Evolutionary conservation across 352 stramenopile genomes (phyloP), one percentile per base, ranked within the genome.

Genomic region (Globisporangium lucens): DNA sequence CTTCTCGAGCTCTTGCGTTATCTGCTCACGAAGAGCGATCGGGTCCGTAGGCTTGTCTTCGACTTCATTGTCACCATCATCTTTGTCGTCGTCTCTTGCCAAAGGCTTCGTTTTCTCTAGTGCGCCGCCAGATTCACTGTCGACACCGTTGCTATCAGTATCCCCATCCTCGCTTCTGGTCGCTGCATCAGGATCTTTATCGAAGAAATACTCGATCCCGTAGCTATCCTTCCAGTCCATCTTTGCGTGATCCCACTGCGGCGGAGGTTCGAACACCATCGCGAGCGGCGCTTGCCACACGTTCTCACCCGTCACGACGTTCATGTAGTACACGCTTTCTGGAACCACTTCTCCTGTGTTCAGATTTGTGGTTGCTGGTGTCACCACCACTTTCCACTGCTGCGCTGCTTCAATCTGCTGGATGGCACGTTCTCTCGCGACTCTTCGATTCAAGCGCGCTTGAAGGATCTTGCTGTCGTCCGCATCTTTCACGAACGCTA

Each of bases 191-290:
- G 29, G 15, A 30, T 60, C 9, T 36, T 61, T 68, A 0, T 65
- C 27, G 27, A 83, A 85, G 60, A 89, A 89, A 29, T 86, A 65
- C 57, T 86, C 76, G 5, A 91, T 64, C 9, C 70, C 43, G 51
- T 83, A 83, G 58, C 64, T 77, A 1, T 75, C 66, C 43, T 83
- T 80, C 83, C 83, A 91, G 70, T 87, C 82, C 78, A 85, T 87
- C 10, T 70, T 81, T 2, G 9, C 35, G 17, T 64, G 58, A 58
- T 92, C 73, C 85, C 85, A 94, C 7, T 83, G 73, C 0, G 43
- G 22, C 12, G 85, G 85, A 10, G 80, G 70, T 67, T 92, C 76
- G 56, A 84, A 94, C 22, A 74, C 61, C 74, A 92, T 90, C 1
- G 65, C 80, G 1, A 79, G 60, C 1, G 85, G 85, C 8, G 71